Evolutionary conservation across 1,284 basidiomycete genomes (phyloP), one percentile per base, ranked within the genome.

Genomic region (Cutaneotrichosporon cavernicola): DNA sequence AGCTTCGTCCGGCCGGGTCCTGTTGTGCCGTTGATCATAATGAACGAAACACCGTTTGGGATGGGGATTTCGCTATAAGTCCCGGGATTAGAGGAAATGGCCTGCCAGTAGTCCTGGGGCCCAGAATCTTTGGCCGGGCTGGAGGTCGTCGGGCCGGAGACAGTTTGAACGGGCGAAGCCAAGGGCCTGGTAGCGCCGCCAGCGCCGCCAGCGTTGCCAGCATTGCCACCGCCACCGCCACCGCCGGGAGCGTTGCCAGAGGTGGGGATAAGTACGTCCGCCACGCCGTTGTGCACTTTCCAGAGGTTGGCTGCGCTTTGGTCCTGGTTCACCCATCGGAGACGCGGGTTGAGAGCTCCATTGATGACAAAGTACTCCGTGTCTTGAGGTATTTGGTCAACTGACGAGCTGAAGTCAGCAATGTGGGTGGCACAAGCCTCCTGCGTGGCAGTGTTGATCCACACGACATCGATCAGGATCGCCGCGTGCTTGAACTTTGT

Each of bases 321-420:
- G 30, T 31, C 16, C 26, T 14, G 5, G 18, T 53, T 53, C 30
- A 31, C 30, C 51, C 51, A 53, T 8, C 14, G 14, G 14, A 34
- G 31, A 10, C 51, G 51, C 18, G 51, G 51, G 16, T 53, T 53
- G 31, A 53, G 14, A n/a, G 51, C 30, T 5, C 31, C 51, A 18
- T 53, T 22, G 13, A 18, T 53, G 51, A 53, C 18, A 18, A 53
- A 53, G 30, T 9, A 32, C 51, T 53, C 51, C 4, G 51, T 53
- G 31, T 6, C 51, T 31, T 14, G 26, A 5, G 51, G 51, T 9
- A 53, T 53, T 14, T 31, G 26, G 30, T 53, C 51, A 10, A 18
- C 51, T 4, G 51, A 51, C 10, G 50, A n/a, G 31, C 51, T 53
- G 51, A 13, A 4, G 31, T 53, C 30, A 53, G 51, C 49, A 49